Percentiles rank a stretch among this genome's conserved stretches.
Conservation (phyloP, 2,329 filamentous ascomycete genomes). For the Rhinocladiella similis region DNA sequence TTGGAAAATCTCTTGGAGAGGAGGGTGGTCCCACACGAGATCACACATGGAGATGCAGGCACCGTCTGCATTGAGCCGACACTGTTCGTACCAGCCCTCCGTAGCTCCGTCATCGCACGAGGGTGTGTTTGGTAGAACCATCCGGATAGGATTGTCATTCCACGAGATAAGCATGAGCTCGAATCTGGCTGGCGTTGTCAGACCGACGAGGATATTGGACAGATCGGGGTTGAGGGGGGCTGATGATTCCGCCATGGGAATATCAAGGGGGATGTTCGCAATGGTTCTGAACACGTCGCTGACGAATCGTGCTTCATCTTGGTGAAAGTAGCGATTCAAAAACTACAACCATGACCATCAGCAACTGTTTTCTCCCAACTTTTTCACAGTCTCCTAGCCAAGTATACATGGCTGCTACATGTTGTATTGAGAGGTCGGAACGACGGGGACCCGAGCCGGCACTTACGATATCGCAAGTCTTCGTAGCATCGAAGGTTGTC, state of each 20-base stretch:
- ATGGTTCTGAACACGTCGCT: slow-evolving; percentile 10
- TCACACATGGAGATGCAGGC: background rate
- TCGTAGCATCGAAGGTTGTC: background rate
- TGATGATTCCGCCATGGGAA: background rate
- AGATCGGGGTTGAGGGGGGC: background rate
- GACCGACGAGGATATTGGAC: background rate
- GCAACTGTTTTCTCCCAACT: too few species aligned
- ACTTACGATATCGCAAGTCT: slow-evolving; percentile 1
- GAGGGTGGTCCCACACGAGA: background rate
- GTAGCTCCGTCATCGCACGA: background rate
- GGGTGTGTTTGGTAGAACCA: background rate
- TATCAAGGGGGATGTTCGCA: slow-evolving; percentile 11
- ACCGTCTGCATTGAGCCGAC: background rate
- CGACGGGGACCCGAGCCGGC: too few species aligned
- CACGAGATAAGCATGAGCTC: background rate
- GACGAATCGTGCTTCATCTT: slow-evolving; percentile 6
- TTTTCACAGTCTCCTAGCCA: too few species aligned
- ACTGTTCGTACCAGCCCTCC: background rate
- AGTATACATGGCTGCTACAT: too few species aligned
- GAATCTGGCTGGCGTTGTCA: slow-evolving; percentile 1
- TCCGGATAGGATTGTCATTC: background rate
- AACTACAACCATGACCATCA: too few species aligned
- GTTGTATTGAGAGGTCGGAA: too few species aligned
- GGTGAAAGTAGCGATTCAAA: slow-evolving; percentile 8
- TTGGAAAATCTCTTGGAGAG: background rate